These are phyloP conservation scores for Suillus alpinus DNA, from an alignment of 768 basidiomycete species.

Conservation along the genomic window DNA sequence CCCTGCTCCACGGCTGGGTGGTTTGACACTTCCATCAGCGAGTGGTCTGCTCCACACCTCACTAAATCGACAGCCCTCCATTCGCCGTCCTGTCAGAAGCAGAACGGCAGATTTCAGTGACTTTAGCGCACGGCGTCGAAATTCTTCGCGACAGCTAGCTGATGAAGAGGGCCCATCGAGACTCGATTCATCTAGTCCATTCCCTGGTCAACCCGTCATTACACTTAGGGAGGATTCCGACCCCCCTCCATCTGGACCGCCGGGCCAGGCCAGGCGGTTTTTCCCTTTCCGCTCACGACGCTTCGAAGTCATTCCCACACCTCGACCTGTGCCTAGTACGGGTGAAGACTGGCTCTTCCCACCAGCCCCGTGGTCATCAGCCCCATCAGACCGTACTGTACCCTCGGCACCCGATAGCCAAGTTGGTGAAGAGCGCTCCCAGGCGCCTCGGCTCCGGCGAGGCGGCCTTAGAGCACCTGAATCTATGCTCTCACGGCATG, in stretches of 20 bases:
- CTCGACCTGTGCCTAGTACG: slow-evolving; percentile 26
- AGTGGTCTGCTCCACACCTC: slow-evolving; percentile 24
- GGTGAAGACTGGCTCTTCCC: slow-evolving; percentile 34
- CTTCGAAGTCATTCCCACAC: slow-evolving; percentile 34
- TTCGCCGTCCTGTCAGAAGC: slow-evolving; percentile 55
- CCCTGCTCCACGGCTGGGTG: slow-evolving; percentile 16
- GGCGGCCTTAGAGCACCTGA: slow-evolving; percentile 69
- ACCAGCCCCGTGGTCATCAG: slow-evolving; percentile 20
- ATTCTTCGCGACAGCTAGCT: slow-evolving; percentile 36
- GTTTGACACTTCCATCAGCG: slow-evolving; percentile 22
- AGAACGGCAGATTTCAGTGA: slow-evolving; percentile 70
- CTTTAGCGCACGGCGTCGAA: slow-evolving; percentile 64
- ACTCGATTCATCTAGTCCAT: slow-evolving; percentile 9
- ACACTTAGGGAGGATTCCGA: neutral
- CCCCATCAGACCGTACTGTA: slow-evolving; percentile 16
- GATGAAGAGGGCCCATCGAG: slow-evolving; percentile 24
- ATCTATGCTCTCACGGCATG: slow-evolving; percentile 48
- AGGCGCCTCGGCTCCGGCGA: slow-evolving; percentile 56
- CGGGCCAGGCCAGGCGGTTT: slow-evolving; percentile 46
- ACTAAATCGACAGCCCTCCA: slow-evolving; percentile 55
- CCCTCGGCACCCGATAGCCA: slow-evolving; percentile 23
- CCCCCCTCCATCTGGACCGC: slow-evolving; percentile 8
- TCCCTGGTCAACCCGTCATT: slow-evolving; percentile 6
- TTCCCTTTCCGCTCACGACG: slow-evolving; percentile 53
- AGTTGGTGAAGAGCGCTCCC: slow-evolving; percentile 33